Evolutionary conservation across 2,329 filamentous ascomycete genomes (phyloP).

Genomic region (Xylariales sp.): DNA sequence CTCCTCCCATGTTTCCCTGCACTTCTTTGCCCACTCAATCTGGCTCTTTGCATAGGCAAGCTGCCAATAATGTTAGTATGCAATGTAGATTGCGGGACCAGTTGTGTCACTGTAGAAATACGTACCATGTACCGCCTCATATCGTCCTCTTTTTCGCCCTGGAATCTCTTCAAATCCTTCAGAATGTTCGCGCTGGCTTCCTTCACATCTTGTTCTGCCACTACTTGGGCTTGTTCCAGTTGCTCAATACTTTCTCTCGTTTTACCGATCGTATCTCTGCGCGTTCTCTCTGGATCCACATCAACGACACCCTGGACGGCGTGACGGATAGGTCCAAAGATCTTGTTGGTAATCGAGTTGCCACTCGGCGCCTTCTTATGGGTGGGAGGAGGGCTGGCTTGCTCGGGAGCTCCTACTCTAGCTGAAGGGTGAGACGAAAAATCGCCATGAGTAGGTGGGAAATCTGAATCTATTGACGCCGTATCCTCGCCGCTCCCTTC

Average conservation of each 20-base stretch:
- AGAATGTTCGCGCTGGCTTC: constrained; percentile 87
- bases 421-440: constrained; percentile 64
- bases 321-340: constrained; percentile 92
- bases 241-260: constrained; percentile 82
- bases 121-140: constrained; percentile 92
- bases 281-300: constrained; percentile 87
- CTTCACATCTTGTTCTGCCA: constrained; percentile 85
- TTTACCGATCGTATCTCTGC: constrained; percentile 92
- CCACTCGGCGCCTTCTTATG: constrained; percentile 81
- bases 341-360: constrained; percentile 88
- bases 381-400: constrained; percentile 38
- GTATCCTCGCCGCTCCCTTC: constrained; percentile 69
- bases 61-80: constrained; percentile 39
- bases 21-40: constrained; percentile 90
- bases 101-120: constrained; percentile 8
- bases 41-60: constrained; percentile 89
- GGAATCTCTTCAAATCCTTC: constrained; percentile 87
- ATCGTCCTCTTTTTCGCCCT: constrained; percentile 93
- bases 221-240: constrained; percentile 85
- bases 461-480: constrained; percentile 91
- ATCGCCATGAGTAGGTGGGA: constrained; percentile 83
- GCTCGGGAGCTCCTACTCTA: constrained; percentile 64
- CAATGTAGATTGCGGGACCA: background rate
- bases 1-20: constrained; percentile 88
- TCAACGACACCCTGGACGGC: constrained; percentile 95